phyloP scores from a whole-genome alignment of 139 green algal genomes.

The Marvania coccoides region DNA sequence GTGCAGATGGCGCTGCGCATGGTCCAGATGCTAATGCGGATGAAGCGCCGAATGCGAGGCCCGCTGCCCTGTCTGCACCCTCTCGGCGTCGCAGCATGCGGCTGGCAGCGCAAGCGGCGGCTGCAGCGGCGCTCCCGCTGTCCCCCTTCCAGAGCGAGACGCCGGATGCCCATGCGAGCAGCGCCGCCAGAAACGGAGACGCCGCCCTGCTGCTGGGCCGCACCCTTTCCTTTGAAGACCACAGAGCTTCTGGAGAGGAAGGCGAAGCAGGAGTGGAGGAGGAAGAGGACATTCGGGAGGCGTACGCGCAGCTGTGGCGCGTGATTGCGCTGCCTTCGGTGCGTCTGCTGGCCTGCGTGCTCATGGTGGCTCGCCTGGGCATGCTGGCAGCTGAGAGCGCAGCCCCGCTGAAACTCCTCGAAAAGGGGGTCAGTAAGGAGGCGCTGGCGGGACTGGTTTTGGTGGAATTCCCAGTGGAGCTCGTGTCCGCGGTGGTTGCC shows the following conservation, averaged over 20 bases:
- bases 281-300: constrained; percentile 7
- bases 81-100: background rate
- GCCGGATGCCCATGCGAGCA: too few relatives aligned
- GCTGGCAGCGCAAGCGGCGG: background rate
- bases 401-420: constrained; percentile 77
- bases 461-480: constrained; percentile 78
- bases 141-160: background rate
- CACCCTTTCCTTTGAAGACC: too few relatives aligned
- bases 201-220: too few relatives aligned
- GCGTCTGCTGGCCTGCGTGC: constrained; percentile 52
- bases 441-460: constrained; percentile 65
- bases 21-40: background rate
- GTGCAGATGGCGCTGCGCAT: background rate
- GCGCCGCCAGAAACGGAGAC: too few relatives aligned
- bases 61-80: background rate
- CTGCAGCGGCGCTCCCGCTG: background rate
- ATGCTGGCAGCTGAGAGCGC: constrained; percentile 65
- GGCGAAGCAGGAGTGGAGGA: background rate
- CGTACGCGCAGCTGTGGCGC: constrained; percentile 42
- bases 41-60: background rate
- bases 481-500: constrained; percentile 73
- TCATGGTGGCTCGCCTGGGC: constrained; percentile 66
- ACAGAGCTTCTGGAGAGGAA: background rate
- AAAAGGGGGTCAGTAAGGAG: constrained; percentile 83
- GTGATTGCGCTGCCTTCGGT: constrained; percentile 64